Evolutionary conservation across 257 asterid species (phyloP).

Genomic region (Leonotis leonurus): DNA sequence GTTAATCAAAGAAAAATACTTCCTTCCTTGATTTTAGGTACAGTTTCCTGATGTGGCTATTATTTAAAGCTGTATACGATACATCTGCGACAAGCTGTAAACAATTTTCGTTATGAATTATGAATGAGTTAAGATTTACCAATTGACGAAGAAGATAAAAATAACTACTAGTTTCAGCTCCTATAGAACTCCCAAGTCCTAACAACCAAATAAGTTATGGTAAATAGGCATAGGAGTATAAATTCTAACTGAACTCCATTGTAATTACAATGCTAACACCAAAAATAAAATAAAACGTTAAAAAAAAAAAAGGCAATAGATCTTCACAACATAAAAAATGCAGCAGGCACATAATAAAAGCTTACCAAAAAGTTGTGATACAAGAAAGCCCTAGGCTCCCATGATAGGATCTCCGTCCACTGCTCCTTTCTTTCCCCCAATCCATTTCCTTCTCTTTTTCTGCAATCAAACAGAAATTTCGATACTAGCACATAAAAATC

Average conservation of each 20-base stretch:
- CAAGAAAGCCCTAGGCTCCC: conserved; percentile 84
- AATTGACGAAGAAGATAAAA: neutral
- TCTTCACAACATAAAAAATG: neutral
- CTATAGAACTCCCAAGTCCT: neutral
- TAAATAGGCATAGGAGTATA: neutral
- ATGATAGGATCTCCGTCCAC: conserved; percentile 78
- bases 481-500: neutral
- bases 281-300: neutral
- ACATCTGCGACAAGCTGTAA: neutral
- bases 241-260: conserved; percentile 5
- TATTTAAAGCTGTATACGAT: neutral
- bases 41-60: neutral
- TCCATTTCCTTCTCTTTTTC: conserved; percentile 42
- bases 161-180: conserved; percentile 7
- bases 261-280: neutral
- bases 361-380: conserved; percentile 89
- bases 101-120: neutral
- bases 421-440: conserved; percentile 50
- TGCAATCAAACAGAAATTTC: conserved; percentile 13
- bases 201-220: neutral
- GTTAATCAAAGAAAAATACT: neutral
- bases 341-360: neutral
- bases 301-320: neutral
- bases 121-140: neutral
- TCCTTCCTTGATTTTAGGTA: neutral